These are phyloP conservation scores for Brettanomyces bruxellensis DNA, from an alignment of 805 yeast species.

Conservation along the genomic window DNA sequence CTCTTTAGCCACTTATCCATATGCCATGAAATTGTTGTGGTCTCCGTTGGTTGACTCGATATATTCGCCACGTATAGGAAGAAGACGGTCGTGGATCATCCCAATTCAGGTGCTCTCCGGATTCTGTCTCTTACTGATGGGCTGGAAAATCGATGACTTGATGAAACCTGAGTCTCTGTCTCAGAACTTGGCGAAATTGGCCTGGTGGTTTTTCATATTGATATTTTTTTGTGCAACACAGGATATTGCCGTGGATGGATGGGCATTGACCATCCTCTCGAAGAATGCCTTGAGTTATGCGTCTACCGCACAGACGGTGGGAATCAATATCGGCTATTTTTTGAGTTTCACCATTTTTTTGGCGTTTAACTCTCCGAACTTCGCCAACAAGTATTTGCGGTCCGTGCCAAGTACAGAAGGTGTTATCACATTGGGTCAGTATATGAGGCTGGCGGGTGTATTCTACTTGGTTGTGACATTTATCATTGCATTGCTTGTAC, in stretches of 20 bases:
- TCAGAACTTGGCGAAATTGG: conserved; percentile 44
- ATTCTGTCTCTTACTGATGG: conserved; percentile 54
- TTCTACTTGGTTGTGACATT: conserved; percentile 60
- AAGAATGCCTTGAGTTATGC: conserved; percentile 79
- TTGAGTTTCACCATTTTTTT: conserved; percentile 84
- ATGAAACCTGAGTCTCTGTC: conserved; percentile 36
- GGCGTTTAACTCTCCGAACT: conserved; percentile 85
- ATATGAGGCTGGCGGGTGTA: conserved; percentile 72
- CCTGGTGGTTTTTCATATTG: conserved; percentile 63
- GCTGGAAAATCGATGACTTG: conserved; percentile 42
- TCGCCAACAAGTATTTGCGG: conserved; percentile 80
- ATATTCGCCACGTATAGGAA: conserved; percentile 58
- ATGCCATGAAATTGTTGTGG: conserved; percentile 87
- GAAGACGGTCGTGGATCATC: conserved; percentile 88
- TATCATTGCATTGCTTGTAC: conserved; percentile 46
- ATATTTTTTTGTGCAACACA: conserved; percentile 94
- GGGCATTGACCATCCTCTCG: conserved; percentile 89
- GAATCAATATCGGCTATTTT: conserved; percentile 89
- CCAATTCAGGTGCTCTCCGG: conserved; percentile 87
- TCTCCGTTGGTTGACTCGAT: conserved; percentile 92
- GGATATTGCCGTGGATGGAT: conserved; percentile 98
- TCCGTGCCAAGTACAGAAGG: conserved; percentile 52
- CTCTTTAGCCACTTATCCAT: conserved; percentile 89
- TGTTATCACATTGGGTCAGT: conserved; percentile 61
- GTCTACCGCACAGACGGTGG: conserved; percentile 95